Evolutionary conservation across 441 rosid genomes (phyloP), one percentile per base, ranked within the genome.

Genomic region (Eutrema salsugineum): DNA sequence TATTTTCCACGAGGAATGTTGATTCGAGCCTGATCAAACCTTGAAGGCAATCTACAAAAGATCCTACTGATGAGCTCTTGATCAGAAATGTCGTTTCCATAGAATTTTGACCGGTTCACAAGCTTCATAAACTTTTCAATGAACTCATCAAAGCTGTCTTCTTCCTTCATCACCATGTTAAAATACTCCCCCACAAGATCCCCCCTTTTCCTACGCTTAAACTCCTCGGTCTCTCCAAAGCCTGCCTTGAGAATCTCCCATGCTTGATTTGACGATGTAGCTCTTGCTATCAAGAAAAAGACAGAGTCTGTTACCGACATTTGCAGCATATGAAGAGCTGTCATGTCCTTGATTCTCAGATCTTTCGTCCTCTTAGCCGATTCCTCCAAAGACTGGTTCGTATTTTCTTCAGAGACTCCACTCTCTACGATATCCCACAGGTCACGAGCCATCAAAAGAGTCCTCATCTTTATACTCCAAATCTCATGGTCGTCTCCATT

Each of bases 321-420:
- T 9, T 61, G 66, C 24, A 61, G 51, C 66, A 61, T 42, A 27
- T 61, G 51, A 61, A 56, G 61, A 56, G 27, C 42, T 43, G 15
- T 56, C 61, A 33, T 56, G 7, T 56, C 61, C 43, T 56, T 56
- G 27, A 3, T 56, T 51, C 11, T 28, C 12, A 14, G 11, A 53
- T 53, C 57, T 14, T 28, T 53, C 11, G 14, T n/a, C 6, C n/a
- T 47, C 51, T 11, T 7, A 10, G 12, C 20, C 50, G 10, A 46
- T 46, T 36, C 12, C 11, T 11, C 39, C 7, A 47, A 19, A 8
- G 19, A 12, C 14, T 19, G 53, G 8, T 11, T 11, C 27, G 28
- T 27, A 11, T 51, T 27, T 53, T 53, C 36, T 27, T 14, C 58
- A 11, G 58, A 28, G 62, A 17, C 43, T 35, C 62, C 43, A 56